Evolutionary conservation across 2,329 filamentous ascomycete species (phyloP), one percentile per base, ranked within the genome.

Genomic region (Dothideomycetes sp.): DNA sequence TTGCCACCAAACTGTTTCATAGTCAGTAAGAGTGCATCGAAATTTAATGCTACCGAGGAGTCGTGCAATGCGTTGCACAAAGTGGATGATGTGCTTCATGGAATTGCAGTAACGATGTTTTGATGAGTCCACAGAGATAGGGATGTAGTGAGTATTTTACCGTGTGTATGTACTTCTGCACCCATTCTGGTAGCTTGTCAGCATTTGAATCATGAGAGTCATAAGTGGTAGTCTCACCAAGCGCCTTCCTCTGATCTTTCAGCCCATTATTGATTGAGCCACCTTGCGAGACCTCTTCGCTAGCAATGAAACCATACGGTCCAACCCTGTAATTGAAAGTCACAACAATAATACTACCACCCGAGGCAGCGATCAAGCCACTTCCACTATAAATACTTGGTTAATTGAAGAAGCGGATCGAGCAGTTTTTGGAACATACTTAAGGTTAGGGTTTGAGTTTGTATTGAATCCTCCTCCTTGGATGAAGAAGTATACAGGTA

Each of bases 281-380:
- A 4, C 59, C 47, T 47, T 51, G 50, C 22, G 60, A 47, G 1
- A 79, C 58, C 48, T 80, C 70, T 12, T 70, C 61, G 40, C 75
- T 66, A 2, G 75, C 73, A 10, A 88, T 65, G 53, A 87, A 88
- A 0, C 84, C 83, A 48, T 77, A 86, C 0, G 74, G 70, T 0
- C 82, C 82, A 9, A 88, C 80, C 4, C 84, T 77, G 54, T 88
- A 87, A 59, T 86, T 87, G 59, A 84, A 72, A 8, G 69, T 79
- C 2, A 88, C 79, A 0, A 85, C 74, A 0, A 88, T 61, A 18
- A 86, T 78, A 34, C 73, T 66, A 42, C 72, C 61, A 29, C 68
- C 65, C 14, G 73, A 72, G 0, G 76, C 78, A 19, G 66, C 54
- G 19, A 79, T 65, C n/a, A 87, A 58, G 0, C 71, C 74, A 1